Evolutionary conservation across 495 filamentous ascomycete genomes (phyloP), one percentile per base, ranked within the genome.

Genomic region (Aspergillus homomorphus): DNA sequence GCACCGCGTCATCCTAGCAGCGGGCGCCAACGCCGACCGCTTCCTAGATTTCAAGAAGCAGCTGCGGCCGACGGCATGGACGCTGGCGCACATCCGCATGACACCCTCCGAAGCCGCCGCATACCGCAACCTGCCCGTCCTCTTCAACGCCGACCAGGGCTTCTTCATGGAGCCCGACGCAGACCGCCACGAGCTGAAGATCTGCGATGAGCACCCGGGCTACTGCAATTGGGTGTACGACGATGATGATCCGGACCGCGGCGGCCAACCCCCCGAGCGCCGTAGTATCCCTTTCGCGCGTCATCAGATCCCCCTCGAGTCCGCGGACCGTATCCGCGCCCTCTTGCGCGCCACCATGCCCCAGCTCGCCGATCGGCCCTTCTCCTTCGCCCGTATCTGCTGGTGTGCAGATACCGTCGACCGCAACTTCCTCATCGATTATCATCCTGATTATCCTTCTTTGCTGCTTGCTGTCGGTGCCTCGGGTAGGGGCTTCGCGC

Each of bases 91-190:
- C 57, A 79, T 83, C 30, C 62, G 63, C 0, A 70, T 84, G 73
- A 79, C 73, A 2, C 51, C 68, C 0, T 69, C 75, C 6, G 81
- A 84, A 56, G 67, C 68, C 1, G 43, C 66, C 19, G n/a, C 66
- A 0, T 82, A 77, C 57, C 69, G 63, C 26, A 68, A 80, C 24
- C 69, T 83, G 0, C 80, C 80, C 0, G 80, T 84, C 0, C 62
- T 83, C 2, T 82, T 79, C 58, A 81, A 81, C 43, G 69, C 77
- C 51, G 74, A 77, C 20, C 70, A 72, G 49, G 81, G 80, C 0
- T 84, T 83, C 64, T 83, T 84, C 62, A 82, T 84, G 69, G 80
- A 83, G 54, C 80, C 81, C 3, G 77, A 80, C 58, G 73, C 67
- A 21, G 78, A 79, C 18, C 77, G 73, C 0, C 66, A 73, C n/a